Conservation (phyloP, 805 yeast genomes). For the Deakozyma indianensis region DNA sequence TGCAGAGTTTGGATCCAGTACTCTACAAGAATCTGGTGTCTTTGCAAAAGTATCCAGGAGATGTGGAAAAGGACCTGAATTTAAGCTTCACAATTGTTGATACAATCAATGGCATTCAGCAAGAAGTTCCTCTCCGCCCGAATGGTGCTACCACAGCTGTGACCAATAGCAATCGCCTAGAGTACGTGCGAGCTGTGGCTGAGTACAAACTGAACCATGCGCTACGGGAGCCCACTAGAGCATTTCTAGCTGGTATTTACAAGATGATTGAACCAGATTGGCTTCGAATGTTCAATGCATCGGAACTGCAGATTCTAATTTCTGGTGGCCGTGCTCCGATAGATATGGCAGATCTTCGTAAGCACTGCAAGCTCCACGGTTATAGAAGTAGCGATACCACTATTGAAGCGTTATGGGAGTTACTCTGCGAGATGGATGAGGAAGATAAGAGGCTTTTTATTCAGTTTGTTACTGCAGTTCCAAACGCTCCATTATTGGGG, state of each 20-base stretch:
- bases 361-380: slow-evolving; percentile 54
- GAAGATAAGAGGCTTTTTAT: slow-evolving; percentile 53
- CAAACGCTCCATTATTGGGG: slow-evolving; percentile 84
- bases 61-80: slow-evolving; percentile 41
- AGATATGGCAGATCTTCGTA: slow-evolving; percentile 53
- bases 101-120: slow-evolving; percentile 10
- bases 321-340: slow-evolving; percentile 65
- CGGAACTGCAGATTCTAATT: slow-evolving; percentile 70
- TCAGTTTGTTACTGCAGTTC: slow-evolving; percentile 84
- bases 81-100: slow-evolving; percentile 49
- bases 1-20: slow-evolving; percentile 53
- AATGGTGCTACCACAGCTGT: slow-evolving; percentile 48
- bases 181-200: slow-evolving; percentile 65
- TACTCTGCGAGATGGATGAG: slow-evolving; percentile 49
- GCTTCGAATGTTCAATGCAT: slow-evolving; percentile 74
- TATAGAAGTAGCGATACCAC: slow-evolving; percentile 38
- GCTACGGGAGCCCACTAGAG: slow-evolving; percentile 40
- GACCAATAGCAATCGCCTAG: slow-evolving; percentile 42
- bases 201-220: slow-evolving; percentile 61
- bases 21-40: slow-evolving; percentile 52
- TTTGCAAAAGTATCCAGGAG: slow-evolving; percentile 37
- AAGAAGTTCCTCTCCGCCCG: slow-evolving; percentile 44
- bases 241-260: slow-evolving; percentile 57
- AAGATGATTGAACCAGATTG: slow-evolving; percentile 56
- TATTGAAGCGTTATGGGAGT: slow-evolving; percentile 55